Evolutionary conservation across 495 filamentous ascomycete genomes (phyloP).

Genomic region (Pyrenopolyporus hunteri): DNA sequence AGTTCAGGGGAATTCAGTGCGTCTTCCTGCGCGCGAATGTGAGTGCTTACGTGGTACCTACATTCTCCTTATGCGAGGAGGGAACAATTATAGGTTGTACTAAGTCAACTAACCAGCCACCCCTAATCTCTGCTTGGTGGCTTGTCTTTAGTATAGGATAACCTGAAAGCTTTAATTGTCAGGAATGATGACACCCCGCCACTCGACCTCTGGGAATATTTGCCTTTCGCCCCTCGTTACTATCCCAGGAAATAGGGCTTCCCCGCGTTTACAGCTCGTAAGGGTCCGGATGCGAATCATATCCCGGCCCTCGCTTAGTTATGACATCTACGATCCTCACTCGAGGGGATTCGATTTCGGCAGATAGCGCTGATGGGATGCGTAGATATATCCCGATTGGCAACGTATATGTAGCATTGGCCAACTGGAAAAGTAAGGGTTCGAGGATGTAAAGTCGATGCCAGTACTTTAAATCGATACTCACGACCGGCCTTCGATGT

Average conservation of each 20-base stretch:
- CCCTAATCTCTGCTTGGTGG: neutral
- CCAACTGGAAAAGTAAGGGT: neutral
- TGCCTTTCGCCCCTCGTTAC: constrained; percentile 9
- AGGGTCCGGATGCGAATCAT: constrained; percentile 17
- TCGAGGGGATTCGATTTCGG: neutral
- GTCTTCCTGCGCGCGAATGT: too few relatives aligned
- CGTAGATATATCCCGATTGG: neutral
- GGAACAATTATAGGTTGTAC: too few relatives aligned
- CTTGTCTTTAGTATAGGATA: neutral
- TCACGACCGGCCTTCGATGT: neutral
- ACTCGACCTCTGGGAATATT: constrained; percentile 8
- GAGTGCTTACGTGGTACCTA: too few relatives aligned
- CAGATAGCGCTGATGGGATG: constrained; percentile 3
- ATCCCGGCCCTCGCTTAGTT: neutral
- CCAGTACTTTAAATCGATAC: neutral
- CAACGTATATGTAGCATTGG: neutral
- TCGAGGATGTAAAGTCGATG: neutral
- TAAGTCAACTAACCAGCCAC: too few relatives aligned
- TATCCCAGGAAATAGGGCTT: constrained; percentile 15
- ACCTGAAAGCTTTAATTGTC: constrained; percentile 2
- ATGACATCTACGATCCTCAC: constrained; percentile 26
- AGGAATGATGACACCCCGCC: constrained; percentile 21
- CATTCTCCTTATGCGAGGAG: too few relatives aligned
- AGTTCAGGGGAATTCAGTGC: too few relatives aligned
- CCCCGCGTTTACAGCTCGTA: constrained; percentile 10